Evolutionary conservation across 2,329 filamentous ascomycete genomes (phyloP), one percentile per base, ranked within the genome.

Genomic region (Acephala macrosclerotiorum): DNA sequence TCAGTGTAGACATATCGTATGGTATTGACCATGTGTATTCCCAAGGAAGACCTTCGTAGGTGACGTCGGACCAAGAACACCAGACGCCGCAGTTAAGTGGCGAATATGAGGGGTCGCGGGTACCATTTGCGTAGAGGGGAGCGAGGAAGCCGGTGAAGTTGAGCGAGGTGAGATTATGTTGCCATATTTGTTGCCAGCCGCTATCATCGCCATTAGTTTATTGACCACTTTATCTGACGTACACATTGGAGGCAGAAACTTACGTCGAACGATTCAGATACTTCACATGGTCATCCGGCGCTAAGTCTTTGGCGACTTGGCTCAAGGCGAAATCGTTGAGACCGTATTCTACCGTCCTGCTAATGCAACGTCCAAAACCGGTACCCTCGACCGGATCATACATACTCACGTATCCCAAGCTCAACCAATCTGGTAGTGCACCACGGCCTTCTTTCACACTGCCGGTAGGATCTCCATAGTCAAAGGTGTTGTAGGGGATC

Each of bases 271-370:
- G 84, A 0, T 76, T 76, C 0, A 85, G 73, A 66, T 92, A 93
- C 73, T 85, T 89, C 59, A 82, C 80, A 58, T 91, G 90, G 0
- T 80, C 79, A 12, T 85, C 81, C 0, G 72, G 38, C 1, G 85
- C 86, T 42, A 91, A 75, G 0, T 79, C 81, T 12, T 82, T 81
- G 0, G 90, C 89, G 63, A 93, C 85, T 57, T 87, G 81, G 0
- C 87, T 82, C 63, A 92, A 88, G 69, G 86, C 88, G 72, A 87
- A 94, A 78, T 94, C 91, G 69, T 94, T 88, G 77, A 94, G 94
- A 7, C 89, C 87, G 74, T 94, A 94, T 75, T 94, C 91, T 0
- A 94, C 84, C 0, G 91, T 93, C 8, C 91, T 83, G 1, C 89
- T 92, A 26, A 94, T 85, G 68, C 85, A 89, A 5, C 91, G 83